Percentiles rank a stretch among this genome's conserved stretches.
These are phyloP conservation scores for Rhododendron williamsianum DNA, from an alignment of 148 eudicot genomes.

Conservation along the genomic window DNA sequence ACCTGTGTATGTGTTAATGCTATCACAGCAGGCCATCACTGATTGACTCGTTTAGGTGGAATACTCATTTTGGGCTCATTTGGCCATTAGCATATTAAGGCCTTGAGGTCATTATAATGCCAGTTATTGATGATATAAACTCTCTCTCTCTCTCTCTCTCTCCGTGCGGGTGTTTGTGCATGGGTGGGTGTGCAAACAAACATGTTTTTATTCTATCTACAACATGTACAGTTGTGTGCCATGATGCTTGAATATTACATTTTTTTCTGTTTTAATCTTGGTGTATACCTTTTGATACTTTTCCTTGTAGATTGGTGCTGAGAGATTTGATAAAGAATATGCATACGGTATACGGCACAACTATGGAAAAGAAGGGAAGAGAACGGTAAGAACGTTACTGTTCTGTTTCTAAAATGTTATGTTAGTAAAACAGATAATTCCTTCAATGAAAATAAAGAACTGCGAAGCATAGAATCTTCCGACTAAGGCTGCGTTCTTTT, in stretches of 20 bases:
- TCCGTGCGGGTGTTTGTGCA: not conserved
- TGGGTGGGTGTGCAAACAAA: not conserved
- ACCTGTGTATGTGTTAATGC: not conserved
- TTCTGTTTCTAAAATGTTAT: not conserved
- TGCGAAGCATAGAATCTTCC: not conserved
- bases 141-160: not conserved
- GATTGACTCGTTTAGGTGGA: not conserved
- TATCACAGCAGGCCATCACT: not conserved
- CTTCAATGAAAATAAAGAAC: not conserved
- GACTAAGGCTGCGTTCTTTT: not conserved
- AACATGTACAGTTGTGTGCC: not conserved
- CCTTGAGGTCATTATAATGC: not conserved
- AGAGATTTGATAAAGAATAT: slow-evolving; percentile 96
- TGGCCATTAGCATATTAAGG: not conserved
- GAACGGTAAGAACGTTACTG: slow-evolving; percentile 48
- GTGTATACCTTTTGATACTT: not conserved
- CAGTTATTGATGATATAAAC: not conserved
- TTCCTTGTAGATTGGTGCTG: slow-evolving; percentile 68
- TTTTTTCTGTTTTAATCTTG: not conserved
- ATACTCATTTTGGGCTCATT: not conserved
- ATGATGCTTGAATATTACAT: not conserved
- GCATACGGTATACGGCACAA: slow-evolving; percentile 88
- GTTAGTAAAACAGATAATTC: not conserved
- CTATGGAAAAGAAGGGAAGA: slow-evolving; percentile 98
- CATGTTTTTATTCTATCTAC: not conserved